Evolutionary conservation across 371 early-diverging fungal species (phyloP).

Genomic region (Mucor racemosus): DNA sequence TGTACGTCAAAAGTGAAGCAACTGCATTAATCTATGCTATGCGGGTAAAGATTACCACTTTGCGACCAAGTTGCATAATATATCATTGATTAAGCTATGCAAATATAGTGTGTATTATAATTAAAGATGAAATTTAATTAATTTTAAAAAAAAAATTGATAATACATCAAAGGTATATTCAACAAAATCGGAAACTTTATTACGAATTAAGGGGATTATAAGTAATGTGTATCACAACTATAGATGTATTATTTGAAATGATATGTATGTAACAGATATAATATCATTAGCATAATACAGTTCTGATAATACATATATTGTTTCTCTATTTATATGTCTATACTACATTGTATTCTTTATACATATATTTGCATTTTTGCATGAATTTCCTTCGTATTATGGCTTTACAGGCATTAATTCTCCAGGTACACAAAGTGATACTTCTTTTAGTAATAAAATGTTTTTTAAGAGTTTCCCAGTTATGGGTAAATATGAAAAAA

Average conservation of each 20-base stretch:
- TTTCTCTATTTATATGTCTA: neutral
- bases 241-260: no score
- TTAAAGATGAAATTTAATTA: neutral
- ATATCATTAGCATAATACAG: no score
- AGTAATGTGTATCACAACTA: no score
- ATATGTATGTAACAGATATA: no score
- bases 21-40: no score
- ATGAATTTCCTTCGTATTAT: neutral
- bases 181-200: neutral
- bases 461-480: conserved; percentile 5
- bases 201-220: neutral
- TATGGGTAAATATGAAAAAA: neutral
- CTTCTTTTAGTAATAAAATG: neutral
- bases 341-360: neutral
- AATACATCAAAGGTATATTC: conserved; percentile 1
- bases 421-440: neutral
- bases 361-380: neutral
- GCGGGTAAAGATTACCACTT: no score
- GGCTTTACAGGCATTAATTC: neutral
- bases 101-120: neutral
- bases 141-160: neutral
- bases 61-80: no score
- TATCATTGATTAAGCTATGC: no score
- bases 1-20: no score
- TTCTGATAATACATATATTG: no score